These are phyloP conservation scores for Nakataea oryzae DNA, from an alignment of 2,329 filamentous ascomycete species.

Conservation along the genomic window DNA sequence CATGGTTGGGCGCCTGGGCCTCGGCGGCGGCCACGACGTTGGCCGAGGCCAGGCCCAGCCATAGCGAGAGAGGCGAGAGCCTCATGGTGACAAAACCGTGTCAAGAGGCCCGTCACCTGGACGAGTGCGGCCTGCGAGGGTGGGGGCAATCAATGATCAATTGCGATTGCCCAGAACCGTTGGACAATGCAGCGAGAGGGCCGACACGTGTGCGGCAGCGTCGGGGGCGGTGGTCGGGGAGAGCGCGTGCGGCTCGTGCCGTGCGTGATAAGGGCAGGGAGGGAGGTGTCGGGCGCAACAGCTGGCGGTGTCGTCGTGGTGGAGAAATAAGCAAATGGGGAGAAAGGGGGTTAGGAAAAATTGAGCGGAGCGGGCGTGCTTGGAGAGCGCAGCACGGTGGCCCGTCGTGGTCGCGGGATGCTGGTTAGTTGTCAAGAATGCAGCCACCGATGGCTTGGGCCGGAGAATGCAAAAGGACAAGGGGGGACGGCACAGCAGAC, in stretches of 20 bases:
- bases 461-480: not conserved
- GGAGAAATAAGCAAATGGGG: not conserved
- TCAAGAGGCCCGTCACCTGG: not conserved
- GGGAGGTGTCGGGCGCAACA: not conserved
- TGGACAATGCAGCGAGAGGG: not conserved
- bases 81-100: slow-evolving; percentile 24
- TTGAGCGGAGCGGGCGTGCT: not conserved
- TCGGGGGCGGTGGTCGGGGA: not conserved
- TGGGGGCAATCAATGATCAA: too few relatives aligned
- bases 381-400: not conserved
- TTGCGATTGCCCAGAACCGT: not conserved
- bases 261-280: not conserved
- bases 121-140: too few relatives aligned
- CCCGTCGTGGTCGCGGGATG: not conserved
- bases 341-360: not conserved
- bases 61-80: slow-evolving; percentile 30
- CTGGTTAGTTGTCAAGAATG: not conserved
- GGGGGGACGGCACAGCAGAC: not conserved
- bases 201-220: not conserved
- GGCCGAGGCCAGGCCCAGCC: slow-evolving; percentile 33
- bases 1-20: slow-evolving; percentile 24
- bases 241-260: not conserved
- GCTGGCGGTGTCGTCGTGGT: not conserved
- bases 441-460: not conserved
- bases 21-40: slow-evolving; percentile 20